These are phyloP conservation scores for Ophiocordyceps camponoti-floridani DNA, from an alignment of 2,329 filamentous ascomycete genomes.

Conservation along the genomic window DNA sequence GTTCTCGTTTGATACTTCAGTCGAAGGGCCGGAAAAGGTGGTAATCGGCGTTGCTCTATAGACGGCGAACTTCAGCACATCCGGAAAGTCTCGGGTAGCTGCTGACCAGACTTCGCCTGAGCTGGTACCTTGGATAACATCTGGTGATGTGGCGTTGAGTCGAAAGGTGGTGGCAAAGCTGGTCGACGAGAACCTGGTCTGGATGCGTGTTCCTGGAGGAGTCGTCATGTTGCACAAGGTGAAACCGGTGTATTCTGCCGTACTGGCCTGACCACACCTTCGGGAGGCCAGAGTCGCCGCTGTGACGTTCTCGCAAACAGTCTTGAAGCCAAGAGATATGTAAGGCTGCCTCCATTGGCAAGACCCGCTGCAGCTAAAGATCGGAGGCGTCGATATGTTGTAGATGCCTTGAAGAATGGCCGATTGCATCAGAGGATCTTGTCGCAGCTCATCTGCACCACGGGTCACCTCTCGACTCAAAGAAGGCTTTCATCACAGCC, in stretches of 20 bases:
- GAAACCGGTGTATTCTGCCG: not conserved
- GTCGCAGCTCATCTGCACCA: not conserved
- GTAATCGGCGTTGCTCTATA: not conserved
- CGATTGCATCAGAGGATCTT: not conserved
- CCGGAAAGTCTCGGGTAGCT: not conserved
- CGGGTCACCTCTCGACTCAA: too few species aligned
- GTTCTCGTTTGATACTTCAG: not conserved
- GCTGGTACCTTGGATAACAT: not conserved
- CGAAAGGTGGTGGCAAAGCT: not conserved
- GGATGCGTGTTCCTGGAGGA: not conserved
- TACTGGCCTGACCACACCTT: not conserved
- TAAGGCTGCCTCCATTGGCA: not conserved
- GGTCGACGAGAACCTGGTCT: not conserved
- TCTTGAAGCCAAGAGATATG: not conserved
- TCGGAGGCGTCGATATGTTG: not conserved
- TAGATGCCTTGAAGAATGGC: not conserved
- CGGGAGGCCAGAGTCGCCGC: not conserved
- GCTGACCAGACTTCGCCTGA: not conserved
- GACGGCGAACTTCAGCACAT: not conserved
- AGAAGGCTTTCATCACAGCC: too few species aligned
- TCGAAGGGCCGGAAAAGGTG: not conserved
- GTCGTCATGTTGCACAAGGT: not conserved
- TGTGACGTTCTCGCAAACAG: not conserved
- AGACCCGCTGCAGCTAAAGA: not conserved
- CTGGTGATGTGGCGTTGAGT: not conserved